A percentile compares a stretch with the other conserved stretches of the same genome.
phyloP scores from a whole-genome alignment of 2,329 filamentous ascomycete species.

The Sporothrix globosa region DNA sequence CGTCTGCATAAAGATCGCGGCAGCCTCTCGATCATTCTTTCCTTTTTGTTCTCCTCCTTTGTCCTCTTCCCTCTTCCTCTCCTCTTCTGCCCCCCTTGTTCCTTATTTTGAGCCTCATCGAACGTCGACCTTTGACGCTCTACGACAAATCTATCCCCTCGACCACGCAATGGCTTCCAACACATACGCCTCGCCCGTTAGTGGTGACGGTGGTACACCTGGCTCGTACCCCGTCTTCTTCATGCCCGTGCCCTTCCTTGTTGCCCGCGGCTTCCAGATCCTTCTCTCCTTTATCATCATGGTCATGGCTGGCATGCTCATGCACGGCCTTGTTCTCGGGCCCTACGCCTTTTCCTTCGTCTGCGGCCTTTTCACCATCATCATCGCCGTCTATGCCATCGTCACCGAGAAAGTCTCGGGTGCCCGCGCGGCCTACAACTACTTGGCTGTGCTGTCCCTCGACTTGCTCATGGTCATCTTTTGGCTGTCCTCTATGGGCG shows the following conservation, averaged over 20 bases:
- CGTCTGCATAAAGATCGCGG: neutral
- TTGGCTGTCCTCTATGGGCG: constrained; percentile 43
- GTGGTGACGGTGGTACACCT: constrained; percentile 30
- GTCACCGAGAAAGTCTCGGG: constrained; percentile 40
- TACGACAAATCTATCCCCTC: neutral
- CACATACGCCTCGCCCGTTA: constrained; percentile 31
- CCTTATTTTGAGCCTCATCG: neutral
- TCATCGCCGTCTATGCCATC: constrained; percentile 40
- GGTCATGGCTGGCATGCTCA: constrained; percentile 39
- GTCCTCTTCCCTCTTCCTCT: neutral
- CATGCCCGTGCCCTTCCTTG: constrained; percentile 39
- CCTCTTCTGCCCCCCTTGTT: neutral
- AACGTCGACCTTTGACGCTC: neutral
- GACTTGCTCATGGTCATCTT: constrained; percentile 43
- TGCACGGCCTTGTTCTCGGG: constrained; percentile 40
- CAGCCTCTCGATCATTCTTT: constrained; percentile 4
- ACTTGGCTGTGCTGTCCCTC: constrained; percentile 43
- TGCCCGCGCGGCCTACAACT: constrained; percentile 41
- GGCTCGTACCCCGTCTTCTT: constrained; percentile 38
- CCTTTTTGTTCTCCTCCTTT: neutral
- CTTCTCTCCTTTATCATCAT: constrained; percentile 40
- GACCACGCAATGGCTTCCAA: constrained; percentile 5
- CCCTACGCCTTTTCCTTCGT: constrained; percentile 40
- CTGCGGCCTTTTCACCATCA: constrained; percentile 41
- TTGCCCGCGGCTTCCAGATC: constrained; percentile 41